phyloP scores from a whole-genome alignment of 2,329 filamentous ascomycete species.

The Pseudogymnoascus sp. region DNA sequence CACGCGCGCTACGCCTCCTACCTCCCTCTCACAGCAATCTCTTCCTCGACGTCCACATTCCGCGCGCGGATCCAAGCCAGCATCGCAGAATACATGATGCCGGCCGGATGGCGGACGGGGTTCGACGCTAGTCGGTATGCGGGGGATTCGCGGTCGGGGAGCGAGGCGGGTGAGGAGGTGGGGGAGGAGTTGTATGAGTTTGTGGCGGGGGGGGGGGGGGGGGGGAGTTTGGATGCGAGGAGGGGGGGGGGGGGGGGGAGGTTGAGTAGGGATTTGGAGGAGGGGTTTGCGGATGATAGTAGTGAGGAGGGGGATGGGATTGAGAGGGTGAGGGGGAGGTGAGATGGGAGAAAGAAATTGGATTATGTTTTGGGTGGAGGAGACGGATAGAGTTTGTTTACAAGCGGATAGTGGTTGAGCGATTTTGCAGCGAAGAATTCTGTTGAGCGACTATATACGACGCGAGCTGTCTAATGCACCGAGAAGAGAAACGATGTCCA shows the following conservation, averaged over 20 bases:
- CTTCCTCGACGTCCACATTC: conserved; percentile 43
- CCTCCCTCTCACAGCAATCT: conserved; percentile 53
- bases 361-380: background rate
- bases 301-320: conserved; percentile 41
- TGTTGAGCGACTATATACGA: background rate
- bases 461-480: background rate
- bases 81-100: conserved; percentile 34
- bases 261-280: conserved; percentile 70
- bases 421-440: background rate
- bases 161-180: conserved; percentile 55
- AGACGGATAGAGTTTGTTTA: background rate
- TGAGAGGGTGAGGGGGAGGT: background rate
- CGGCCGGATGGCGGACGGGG: conserved; percentile 41
- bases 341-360: background rate
- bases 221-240: conserved; percentile 28
- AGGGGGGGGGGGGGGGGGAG: conserved; percentile 45
- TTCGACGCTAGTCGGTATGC: conserved; percentile 19
- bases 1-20: conserved; percentile 65
- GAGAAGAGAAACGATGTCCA: background rate
- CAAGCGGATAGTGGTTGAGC: background rate
- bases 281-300: conserved; percentile 66
- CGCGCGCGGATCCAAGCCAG: conserved; percentile 41
- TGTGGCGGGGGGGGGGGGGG: conserved; percentile 36
- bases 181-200: conserved; percentile 61
- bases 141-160: conserved; percentile 35